Percentiles rank a stretch among this genome's conserved stretches.
phyloP scores from a whole-genome alignment of 2,329 filamentous ascomycete species.

The Cladophialophora bantiana region DNA sequence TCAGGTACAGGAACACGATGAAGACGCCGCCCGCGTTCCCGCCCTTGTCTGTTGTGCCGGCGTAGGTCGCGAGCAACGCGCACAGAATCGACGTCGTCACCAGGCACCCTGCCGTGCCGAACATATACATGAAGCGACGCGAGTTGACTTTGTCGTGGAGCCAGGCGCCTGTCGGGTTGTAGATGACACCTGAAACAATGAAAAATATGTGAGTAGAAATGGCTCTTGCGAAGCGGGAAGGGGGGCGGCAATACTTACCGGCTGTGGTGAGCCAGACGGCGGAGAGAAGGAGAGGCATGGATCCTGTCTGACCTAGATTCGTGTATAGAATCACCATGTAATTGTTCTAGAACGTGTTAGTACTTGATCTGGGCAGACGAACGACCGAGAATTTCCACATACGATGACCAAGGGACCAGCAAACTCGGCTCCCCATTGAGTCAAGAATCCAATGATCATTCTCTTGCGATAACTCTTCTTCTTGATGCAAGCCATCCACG shows the following conservation, averaged over 20 bases:
- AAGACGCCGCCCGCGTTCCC: conserved; percentile 49
- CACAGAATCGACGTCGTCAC: conserved; percentile 50
- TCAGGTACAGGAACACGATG: conserved; percentile 54
- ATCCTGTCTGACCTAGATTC: conserved; percentile 47
- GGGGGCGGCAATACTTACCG: conserved; percentile 41
- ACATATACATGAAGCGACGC: conserved; percentile 54
- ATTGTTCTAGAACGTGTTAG: conserved; percentile 42
- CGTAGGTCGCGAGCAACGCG: conserved; percentile 46
- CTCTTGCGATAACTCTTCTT: conserved; percentile 59
- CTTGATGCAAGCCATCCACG: conserved; percentile 56
- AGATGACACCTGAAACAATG: conserved; percentile 42
- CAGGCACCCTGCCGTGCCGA: conserved; percentile 50
- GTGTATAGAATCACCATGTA: conserved; percentile 53
- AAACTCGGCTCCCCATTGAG: conserved; percentile 62
- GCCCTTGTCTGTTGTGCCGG: conserved; percentile 45
- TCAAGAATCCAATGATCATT: conserved; percentile 61
- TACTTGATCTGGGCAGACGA: background rate
- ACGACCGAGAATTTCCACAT: conserved; percentile 39
- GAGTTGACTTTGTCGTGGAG: conserved; percentile 50
- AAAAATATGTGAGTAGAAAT: background rate
- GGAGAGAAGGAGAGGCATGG: conserved; percentile 53
- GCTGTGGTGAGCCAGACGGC: conserved; percentile 57
- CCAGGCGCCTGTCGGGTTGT: conserved; percentile 51
- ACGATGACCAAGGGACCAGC: conserved; percentile 61
- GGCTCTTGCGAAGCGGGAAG: background rate